A percentile compares a stretch with the other conserved stretches of the same genome.
Evolutionary conservation across 768 basidiomycete genomes (phyloP).

Genomic region (Leccinum uliginosum): DNA sequence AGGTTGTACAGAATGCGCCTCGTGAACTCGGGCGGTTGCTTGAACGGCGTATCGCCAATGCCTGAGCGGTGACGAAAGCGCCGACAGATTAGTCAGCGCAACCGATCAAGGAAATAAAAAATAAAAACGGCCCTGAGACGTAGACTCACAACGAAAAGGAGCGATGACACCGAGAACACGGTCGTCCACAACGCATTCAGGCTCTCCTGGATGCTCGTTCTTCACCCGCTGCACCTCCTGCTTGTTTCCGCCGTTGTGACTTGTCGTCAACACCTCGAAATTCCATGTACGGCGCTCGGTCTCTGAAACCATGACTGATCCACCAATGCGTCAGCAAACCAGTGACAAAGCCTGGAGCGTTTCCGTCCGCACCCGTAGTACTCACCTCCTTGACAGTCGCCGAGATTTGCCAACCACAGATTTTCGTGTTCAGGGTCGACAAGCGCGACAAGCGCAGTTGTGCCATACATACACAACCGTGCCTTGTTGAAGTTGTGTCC

Average conservation of each 20-base stretch:
- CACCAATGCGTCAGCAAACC: slow-evolving; percentile 14
- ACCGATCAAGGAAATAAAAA: neutral
- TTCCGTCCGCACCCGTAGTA: slow-evolving; percentile 1
- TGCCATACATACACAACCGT: slow-evolving; percentile 73
- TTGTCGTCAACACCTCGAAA: slow-evolving; percentile 55
- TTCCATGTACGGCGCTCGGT: slow-evolving; percentile 50
- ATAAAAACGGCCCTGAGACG: slow-evolving; percentile 8
- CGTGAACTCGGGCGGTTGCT: slow-evolving; percentile 67
- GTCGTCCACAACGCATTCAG: slow-evolving; percentile 59
- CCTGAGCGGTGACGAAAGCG: slow-evolving; percentile 34
- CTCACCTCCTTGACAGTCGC: slow-evolving; percentile 76
- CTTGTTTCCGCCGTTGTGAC: slow-evolving; percentile 68
- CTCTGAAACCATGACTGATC: slow-evolving; percentile 48
- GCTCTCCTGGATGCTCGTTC: slow-evolving; percentile 64
- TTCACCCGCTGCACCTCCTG: slow-evolving; percentile 61
- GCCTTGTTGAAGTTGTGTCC: slow-evolving; percentile 62
- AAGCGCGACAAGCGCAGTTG: slow-evolving; percentile 69
- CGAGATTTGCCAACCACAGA: slow-evolving; percentile 77
- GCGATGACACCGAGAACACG: slow-evolving; percentile 76
- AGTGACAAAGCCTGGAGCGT: neutral
- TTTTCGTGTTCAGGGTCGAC: slow-evolving; percentile 65
- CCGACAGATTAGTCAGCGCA: slow-evolving; percentile 9
- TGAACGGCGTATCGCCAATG: slow-evolving; percentile 68
- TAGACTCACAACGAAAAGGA: slow-evolving; percentile 64
- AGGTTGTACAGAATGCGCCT: slow-evolving; percentile 64